Base-by-base conservation (phyloP, 768 basidiomycete species). In the Psilocybe tampanensis region DNA sequence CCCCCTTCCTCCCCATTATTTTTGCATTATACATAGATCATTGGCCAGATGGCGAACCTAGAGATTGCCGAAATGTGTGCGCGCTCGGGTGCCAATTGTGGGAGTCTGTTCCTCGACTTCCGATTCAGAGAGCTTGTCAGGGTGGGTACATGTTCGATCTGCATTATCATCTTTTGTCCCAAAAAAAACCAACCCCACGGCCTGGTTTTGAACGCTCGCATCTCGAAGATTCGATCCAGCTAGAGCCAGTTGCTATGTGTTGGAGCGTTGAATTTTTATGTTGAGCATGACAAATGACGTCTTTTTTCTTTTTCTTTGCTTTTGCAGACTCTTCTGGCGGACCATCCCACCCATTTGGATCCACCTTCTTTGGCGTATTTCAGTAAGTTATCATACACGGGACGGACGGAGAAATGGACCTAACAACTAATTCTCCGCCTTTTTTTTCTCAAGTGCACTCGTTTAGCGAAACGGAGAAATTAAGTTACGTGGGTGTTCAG, bases 31-130 rank as follows among this genome's bases (percentile, higher is more conserved):
- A n/a, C n/a, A n/a, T 61, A 80, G 80, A 89, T 95, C 47, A 90
- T 90, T 52, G 94, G 92, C 4, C 82, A 90, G 61, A 79, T 91
- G 70, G 76, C 86, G 11, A 84, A 85, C 65, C 81, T 95, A n/a
- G 92, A 95, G 70, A 94, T 95, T 58, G 93, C 92, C 44, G 94
- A 95, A 73, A 88, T 95, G 74, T 90, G 89, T 59, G 92, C 92
- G 13, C 80, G 92, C 52, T 92, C 90, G 45, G 93, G 94, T 2
- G 88, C 90, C 7, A 94, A 90, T 66, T 93, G 91, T 64, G 94
- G 93, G 13, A 90, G 89, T 60, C 76, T 95, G 47, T 94, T 94
- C 74, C 83, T 95, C 53, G 94, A 95, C 74, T 75, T 95, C 44
- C 83, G 92, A 59, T 95, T 95, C 75, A 81, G 88, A 18, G 90